Evolutionary conservation across 1,284 basidiomycete genomes (phyloP).

Genomic region (Tylopilus sp.): DNA sequence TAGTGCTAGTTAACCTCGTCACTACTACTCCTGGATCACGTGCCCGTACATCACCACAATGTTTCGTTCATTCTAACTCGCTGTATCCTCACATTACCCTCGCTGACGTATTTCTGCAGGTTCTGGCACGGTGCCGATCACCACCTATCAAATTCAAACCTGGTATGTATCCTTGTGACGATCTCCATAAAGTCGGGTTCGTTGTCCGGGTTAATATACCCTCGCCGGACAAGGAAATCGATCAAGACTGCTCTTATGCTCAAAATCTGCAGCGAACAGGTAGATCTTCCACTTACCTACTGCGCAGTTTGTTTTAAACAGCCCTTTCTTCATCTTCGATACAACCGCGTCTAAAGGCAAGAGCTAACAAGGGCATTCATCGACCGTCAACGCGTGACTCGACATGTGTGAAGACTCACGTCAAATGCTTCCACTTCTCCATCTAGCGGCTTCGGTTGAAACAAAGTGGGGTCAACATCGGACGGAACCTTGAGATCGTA

Average conservation of each 20-base stretch:
- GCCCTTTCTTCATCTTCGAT: conserved; percentile 52
- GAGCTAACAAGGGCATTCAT: conserved; percentile 41
- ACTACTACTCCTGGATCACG: not conserved
- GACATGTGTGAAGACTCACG: conserved; percentile 37
- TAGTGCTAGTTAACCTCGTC: not conserved
- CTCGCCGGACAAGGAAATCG: conserved; percentile 80
- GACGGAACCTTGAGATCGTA: conserved; percentile 76
- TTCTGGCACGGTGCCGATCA: not conserved
- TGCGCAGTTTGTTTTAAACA: conserved; percentile 88
- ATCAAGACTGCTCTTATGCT: conserved; percentile 56
- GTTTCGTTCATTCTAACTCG: too few relatives aligned
- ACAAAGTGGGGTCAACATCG: conserved; percentile 41
- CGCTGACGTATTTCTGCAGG: too few relatives aligned
- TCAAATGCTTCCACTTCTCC: conserved; percentile 93
- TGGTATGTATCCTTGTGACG: conserved; percentile 64
- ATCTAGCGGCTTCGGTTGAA: conserved; percentile 76
- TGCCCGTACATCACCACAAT: not conserved
- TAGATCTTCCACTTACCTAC: conserved; percentile 45
- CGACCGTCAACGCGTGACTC: not conserved
- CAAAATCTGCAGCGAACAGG: not conserved
- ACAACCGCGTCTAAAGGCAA: conserved; percentile 54
- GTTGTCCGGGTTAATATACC: conserved; percentile 72
- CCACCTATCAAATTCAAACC: conserved; percentile 65
- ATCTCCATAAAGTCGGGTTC: conserved; percentile 76
- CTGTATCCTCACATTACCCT: too few relatives aligned